Conservation (phyloP, 192 early-diverging fungal species). For the Cetraspora pellucida region DNA sequence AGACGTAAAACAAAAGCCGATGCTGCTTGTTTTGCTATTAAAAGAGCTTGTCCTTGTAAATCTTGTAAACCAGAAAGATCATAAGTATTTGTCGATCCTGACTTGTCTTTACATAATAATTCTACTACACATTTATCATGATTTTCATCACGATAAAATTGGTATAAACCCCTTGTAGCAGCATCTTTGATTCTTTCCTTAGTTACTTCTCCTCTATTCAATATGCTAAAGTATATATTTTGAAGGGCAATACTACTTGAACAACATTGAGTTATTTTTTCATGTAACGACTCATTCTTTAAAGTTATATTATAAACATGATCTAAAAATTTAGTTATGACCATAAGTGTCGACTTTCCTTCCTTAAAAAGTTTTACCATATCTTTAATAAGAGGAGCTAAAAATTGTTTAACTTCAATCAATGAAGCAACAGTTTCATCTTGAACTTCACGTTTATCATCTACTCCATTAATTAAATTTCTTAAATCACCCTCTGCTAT, state of each 20-base stretch:
- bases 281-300: slow-evolving; percentile 3
- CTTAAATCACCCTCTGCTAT: too few relatives aligned
- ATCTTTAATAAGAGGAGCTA: background rate
- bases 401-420: slow-evolving; percentile 31
- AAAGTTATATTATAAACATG: background rate
- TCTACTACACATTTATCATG: background rate
- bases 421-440: slow-evolving; percentile 11
- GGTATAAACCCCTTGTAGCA: slow-evolving; percentile 5
- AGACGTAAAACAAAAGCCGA: background rate
- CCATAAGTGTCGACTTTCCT: background rate
- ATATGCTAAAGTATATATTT: slow-evolving; percentile 29
- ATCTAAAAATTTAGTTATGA: background rate
- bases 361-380: background rate
- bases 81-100: background rate
- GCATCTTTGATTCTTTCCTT: slow-evolving; percentile 32
- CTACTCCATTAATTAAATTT: background rate
- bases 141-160: slow-evolving; percentile 22
- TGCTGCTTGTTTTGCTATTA: slow-evolving; percentile 5
- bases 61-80: slow-evolving; percentile 22
- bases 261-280: slow-evolving; percentile 4
- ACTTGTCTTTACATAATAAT: background rate
- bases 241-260: slow-evolving; percentile 2
- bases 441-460: slow-evolving; percentile 29
- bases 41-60: slow-evolving; percentile 22
- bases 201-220: slow-evolving; percentile 26